Evolutionary conservation across 768 basidiomycete species (phyloP).

Genomic region (Leccinellum rugosiceps): DNA sequence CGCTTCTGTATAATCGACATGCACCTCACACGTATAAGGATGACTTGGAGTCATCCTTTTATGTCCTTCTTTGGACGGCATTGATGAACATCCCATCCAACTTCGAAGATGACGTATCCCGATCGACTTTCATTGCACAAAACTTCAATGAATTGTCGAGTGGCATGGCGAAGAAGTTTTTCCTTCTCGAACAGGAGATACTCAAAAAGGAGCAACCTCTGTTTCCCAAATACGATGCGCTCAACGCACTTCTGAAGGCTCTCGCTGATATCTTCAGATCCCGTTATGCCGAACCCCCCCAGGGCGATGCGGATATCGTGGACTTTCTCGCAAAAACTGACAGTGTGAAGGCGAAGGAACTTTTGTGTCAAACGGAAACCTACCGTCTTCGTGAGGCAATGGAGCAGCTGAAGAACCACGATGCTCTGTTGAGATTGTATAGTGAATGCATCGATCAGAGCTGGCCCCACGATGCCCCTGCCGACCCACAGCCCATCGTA

Average conservation of each 20-base stretch:
- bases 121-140: not conserved
- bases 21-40: not conserved
- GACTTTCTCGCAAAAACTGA: too few species aligned
- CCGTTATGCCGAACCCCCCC: not conserved
- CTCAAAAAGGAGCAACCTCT: not conserved
- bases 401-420: too few species aligned
- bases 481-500: not conserved
- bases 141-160: not conserved
- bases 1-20: not conserved
- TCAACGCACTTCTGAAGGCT: not conserved
- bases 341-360: too few species aligned
- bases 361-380: too few species aligned
- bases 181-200: not conserved
- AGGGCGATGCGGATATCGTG: too few species aligned
- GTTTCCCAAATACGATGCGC: not conserved
- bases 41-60: not conserved
- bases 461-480: not conserved
- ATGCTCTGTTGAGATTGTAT: not conserved
- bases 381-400: too few species aligned
- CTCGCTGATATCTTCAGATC: not conserved
- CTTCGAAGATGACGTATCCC: not conserved
- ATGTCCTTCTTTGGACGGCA: not conserved
- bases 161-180: not conserved
- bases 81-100: not conserved
- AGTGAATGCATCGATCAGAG: not conserved